These are phyloP conservation scores for Rhodotorula sp. DNA, from an alignment of 1,284 basidiomycete species.

Conservation along the genomic window DNA sequence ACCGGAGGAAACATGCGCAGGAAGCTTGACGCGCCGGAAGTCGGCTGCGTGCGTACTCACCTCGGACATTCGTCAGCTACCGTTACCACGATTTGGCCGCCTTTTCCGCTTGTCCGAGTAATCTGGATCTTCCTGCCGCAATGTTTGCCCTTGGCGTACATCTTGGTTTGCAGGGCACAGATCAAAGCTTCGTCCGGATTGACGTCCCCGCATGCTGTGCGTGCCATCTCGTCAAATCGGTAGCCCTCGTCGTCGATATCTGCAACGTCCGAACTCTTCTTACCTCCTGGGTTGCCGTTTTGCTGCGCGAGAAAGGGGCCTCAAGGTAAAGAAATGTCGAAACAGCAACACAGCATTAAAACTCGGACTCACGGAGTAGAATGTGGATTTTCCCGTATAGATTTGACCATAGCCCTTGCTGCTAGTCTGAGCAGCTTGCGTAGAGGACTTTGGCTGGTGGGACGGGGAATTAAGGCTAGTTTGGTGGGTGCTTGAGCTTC, in stretches of 20 bases:
- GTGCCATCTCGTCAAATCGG: too few species aligned
- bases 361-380: not conserved
- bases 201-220: too few species aligned
- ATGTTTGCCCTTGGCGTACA: constrained; percentile 54
- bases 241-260: too few species aligned
- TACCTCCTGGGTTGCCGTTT: too few species aligned
- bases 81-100: constrained; percentile 61
- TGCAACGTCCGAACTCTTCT: too few species aligned
- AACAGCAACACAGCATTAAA: not conserved
- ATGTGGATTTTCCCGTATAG: constrained; percentile 4
- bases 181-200: not conserved
- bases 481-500: not conserved
- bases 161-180: constrained; percentile 59
- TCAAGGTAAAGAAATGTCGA: too few species aligned
- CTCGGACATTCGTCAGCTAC: constrained; percentile 71
- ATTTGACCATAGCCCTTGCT: not conserved
- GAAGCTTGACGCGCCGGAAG: not conserved
- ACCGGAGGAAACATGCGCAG: not conserved
- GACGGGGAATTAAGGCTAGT: too few species aligned
- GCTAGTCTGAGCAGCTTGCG: too few species aligned
- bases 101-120: constrained; percentile 49
- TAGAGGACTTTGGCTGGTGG: not conserved
- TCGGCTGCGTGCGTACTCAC: not conserved
- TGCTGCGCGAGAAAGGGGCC: too few species aligned
- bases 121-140: constrained; percentile 57